A percentile compares a stretch with the other conserved stretches of the same genome.
Evolutionary conservation across 768 basidiomycete species (phyloP).

Genomic region (Agrocybe chaxingu): DNA sequence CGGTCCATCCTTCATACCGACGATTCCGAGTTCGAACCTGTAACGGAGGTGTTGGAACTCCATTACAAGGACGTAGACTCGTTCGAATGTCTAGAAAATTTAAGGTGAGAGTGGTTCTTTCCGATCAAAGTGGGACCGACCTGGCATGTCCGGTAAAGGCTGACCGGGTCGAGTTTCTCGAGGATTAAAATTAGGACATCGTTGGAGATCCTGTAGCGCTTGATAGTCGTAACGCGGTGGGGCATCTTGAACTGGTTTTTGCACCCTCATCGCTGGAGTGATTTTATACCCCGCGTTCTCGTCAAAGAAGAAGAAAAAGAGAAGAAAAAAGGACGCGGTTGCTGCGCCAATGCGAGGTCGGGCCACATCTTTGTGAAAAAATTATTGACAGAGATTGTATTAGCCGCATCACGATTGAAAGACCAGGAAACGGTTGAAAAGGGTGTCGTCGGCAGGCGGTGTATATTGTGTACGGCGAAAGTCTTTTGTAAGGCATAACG

Average conservation of each 20-base stretch:
- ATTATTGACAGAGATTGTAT: constrained; percentile 37
- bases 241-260: constrained; percentile 40
- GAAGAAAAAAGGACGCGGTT: constrained; percentile 39
- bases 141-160: constrained; percentile 46
- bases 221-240: constrained; percentile 39
- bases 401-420: constrained; percentile 40
- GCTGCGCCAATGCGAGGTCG: constrained; percentile 38
- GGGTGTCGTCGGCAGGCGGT: constrained; percentile 45
- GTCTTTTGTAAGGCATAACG: constrained; percentile 47
- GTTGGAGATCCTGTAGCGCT: constrained; percentile 47
- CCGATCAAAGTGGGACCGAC: constrained; percentile 22
- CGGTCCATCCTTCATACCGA: constrained; percentile 51
- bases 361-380: constrained; percentile 35
- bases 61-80: constrained; percentile 42
- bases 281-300: constrained; percentile 44
- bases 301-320: constrained; percentile 38
- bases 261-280: constrained; percentile 24
- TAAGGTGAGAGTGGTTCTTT: constrained; percentile 4
- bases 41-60: constrained; percentile 47
- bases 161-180: constrained; percentile 44
- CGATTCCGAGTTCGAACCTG: constrained; percentile 43
- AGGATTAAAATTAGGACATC: constrained; percentile 50
- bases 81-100: constrained; percentile 39
- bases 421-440: constrained; percentile 36
- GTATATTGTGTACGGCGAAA: constrained; percentile 40